These are phyloP conservation scores for Lentinus tigrinus DNA, from an alignment of 768 basidiomycete species.

Conservation along the genomic window DNA sequence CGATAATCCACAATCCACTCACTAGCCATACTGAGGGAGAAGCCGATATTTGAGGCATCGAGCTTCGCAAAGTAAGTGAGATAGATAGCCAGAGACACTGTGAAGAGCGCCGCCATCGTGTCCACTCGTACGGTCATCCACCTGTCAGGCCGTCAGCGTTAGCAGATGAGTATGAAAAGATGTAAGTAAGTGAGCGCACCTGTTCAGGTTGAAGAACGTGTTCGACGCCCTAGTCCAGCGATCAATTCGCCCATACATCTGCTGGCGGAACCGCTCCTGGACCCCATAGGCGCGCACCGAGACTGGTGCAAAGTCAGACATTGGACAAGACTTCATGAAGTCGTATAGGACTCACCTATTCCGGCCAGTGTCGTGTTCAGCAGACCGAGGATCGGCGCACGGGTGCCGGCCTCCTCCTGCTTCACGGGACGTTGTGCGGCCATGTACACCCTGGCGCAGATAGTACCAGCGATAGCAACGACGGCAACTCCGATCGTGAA, in stretches of 20 bases:
- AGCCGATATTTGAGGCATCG: constrained; percentile 36
- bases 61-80: constrained; percentile 43
- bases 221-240: constrained; percentile 39
- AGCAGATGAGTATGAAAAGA: background rate
- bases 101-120: constrained; percentile 44
- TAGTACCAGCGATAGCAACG: constrained; percentile 35
- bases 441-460: constrained; percentile 50
- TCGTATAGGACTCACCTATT: constrained; percentile 29
- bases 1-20: background rate
- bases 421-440: constrained; percentile 55
- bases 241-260: constrained; percentile 45
- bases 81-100: constrained; percentile 46
- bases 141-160: constrained; percentile 16
- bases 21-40: constrained; percentile 41
- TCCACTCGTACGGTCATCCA: constrained; percentile 56
- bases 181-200: constrained; percentile 1
- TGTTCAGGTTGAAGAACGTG: constrained; percentile 44
- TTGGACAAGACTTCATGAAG: background rate
- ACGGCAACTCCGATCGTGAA: constrained; percentile 39
- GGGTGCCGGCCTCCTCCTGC: constrained; percentile 49
- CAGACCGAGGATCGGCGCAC: constrained; percentile 47
- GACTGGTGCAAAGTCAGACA: constrained; percentile 19
- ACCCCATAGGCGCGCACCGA: constrained; percentile 57
- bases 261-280: constrained; percentile 39
- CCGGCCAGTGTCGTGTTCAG: constrained; percentile 55